Conservation (phyloP, 805 yeast species). For the Komagataella mondaviorum region DNA sequence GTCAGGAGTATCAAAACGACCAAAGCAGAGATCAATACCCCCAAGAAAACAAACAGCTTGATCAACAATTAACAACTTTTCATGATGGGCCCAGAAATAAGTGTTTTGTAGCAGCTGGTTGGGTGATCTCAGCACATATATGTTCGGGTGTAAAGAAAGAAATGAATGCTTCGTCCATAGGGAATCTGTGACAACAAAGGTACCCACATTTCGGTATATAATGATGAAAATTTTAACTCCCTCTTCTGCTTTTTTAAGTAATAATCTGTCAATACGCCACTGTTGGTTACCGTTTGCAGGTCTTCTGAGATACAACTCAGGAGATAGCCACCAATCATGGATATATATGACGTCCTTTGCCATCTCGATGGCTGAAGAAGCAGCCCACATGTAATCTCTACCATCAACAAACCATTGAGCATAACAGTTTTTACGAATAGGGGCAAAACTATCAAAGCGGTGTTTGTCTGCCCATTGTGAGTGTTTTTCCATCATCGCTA, state of each 20-base stretch:
- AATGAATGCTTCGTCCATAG: conserved; percentile 89
- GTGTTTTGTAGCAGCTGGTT: conserved; percentile 89
- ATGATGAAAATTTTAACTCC: conserved; percentile 92
- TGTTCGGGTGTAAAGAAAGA: conserved; percentile 70
- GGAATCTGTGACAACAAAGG: conserved; percentile 88
- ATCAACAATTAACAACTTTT: conserved; percentile 77
- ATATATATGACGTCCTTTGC: conserved; percentile 89
- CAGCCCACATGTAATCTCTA: conserved; percentile 94
- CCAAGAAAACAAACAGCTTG: conserved; percentile 85
- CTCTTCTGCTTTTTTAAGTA: conserved; percentile 82
- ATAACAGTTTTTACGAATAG: conserved; percentile 69
- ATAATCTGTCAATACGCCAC: conserved; percentile 79
- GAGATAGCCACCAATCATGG: conserved; percentile 98
- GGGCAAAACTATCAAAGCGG: conserved; percentile 87
- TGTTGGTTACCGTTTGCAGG: conserved; percentile 94
- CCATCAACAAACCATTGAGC: conserved; percentile 95
- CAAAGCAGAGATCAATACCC: conserved; percentile 92
- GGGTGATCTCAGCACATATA: conserved; percentile 88
- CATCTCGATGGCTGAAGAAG: conserved; percentile 81
- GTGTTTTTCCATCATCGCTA: conserved; percentile 51
- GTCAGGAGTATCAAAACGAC: conserved; percentile 93
- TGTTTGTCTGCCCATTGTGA: conserved; percentile 64
- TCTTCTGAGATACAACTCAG: conserved; percentile 83
- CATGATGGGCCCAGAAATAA: conserved; percentile 98
- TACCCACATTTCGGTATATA: conserved; percentile 86